Conservation (phyloP, 306 rosid genomes). For the Sechiopsis laciniata region DNA sequence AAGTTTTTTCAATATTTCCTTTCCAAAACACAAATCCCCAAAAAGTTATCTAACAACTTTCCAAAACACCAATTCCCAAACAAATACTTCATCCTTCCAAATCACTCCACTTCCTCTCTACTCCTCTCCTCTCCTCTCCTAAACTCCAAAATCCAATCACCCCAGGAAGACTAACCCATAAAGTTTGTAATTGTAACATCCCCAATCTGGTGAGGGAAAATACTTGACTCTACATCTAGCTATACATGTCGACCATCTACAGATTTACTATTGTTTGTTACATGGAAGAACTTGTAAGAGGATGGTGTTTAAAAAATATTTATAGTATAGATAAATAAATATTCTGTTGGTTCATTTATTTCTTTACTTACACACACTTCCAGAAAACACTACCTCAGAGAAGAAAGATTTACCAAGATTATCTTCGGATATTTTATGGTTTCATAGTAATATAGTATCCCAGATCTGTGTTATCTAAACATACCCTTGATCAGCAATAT, state of each 20-base stretch:
- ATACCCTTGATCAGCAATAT: background rate
- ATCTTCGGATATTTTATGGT: background rate
- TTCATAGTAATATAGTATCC: background rate
- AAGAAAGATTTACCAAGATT: background rate
- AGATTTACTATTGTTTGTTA: background rate
- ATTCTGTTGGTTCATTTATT: background rate
- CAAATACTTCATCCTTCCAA: too few species aligned
- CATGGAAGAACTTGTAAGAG: background rate
- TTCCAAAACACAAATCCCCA: too few species aligned
- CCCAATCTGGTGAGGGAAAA: background rate
- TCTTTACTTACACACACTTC: background rate
- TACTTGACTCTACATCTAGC: background rate
- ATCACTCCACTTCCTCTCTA: too few species aligned
- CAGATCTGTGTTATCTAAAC: background rate
- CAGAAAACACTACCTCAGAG: background rate
- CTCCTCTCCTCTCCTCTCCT: too few species aligned
- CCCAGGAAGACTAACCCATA: background rate
- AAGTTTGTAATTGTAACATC: background rate
- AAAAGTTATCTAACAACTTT: too few species aligned
- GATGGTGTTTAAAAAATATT: background rate
- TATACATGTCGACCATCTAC: background rate
- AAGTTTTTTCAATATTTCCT: too few species aligned
- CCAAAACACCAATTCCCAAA: too few species aligned
- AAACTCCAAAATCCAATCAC: too few species aligned
- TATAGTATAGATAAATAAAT: background rate